Percentiles rank a stretch among this genome's conserved stretches.
Evolutionary conservation across 2,329 filamentous ascomycete species (phyloP).

Genomic region (Pestalotiopsis sp.): DNA sequence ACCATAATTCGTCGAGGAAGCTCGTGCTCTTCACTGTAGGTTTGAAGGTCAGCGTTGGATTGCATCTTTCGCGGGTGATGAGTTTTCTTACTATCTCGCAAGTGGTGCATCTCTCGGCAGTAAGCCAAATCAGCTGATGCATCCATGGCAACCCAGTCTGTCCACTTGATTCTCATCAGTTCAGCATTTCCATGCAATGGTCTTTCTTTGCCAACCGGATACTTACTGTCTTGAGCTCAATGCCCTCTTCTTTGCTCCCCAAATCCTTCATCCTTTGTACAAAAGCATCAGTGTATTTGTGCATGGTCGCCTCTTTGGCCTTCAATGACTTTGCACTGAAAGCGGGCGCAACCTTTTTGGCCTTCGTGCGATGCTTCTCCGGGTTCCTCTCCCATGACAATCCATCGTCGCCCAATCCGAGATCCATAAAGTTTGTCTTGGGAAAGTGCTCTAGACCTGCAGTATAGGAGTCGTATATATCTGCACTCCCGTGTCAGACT

Average conservation of each 20-base stretch:
- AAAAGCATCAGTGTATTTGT: conserved; percentile 18
- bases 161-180: conserved; percentile 12
- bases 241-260: conserved; percentile 3
- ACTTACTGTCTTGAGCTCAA: neutral
- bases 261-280: conserved; percentile 17
- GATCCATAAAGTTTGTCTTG: neutral
- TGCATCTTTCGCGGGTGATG: neutral
- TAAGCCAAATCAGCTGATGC: conserved; percentile 18
- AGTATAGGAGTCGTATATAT: neutral
- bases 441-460: neutral
- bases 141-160: conserved; percentile 24
- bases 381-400: neutral
- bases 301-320: conserved; percentile 18
- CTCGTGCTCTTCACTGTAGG: conserved; percentile 10
- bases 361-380: conserved; percentile 12
- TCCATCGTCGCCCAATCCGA: neutral
- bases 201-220: neutral
- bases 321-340: conserved; percentile 18
- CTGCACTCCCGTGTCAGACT: neutral
- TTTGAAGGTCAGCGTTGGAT: neutral
- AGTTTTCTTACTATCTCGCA: conserved; percentile 19
- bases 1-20: conserved; percentile 12
- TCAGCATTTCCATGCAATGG: neutral
- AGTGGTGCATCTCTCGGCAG: conserved; percentile 14
- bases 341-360: conserved; percentile 19